Evolutionary conservation across 2,329 filamentous ascomycete species (phyloP).

Genomic region (Tolypocladium ovalisporum): DNA sequence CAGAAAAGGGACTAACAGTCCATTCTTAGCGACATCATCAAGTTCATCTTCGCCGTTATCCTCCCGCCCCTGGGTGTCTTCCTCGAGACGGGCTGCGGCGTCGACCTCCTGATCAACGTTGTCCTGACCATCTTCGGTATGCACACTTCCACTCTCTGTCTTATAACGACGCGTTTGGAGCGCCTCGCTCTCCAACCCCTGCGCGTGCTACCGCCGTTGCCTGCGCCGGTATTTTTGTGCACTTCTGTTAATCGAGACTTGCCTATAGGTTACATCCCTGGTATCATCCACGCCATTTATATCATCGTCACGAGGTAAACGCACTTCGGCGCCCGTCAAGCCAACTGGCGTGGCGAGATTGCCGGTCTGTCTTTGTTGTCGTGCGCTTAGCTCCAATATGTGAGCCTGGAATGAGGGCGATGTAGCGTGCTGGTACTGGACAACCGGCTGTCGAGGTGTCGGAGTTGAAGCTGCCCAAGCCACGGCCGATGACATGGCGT

Average conservation of each 20-base stretch:
- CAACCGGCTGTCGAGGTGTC: neutral
- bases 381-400: neutral
- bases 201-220: neutral
- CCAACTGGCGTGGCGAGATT: neutral
- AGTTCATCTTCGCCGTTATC: constrained; percentile 76
- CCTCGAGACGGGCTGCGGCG: constrained; percentile 82
- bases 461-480: neutral
- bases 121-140: constrained; percentile 64
- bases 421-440: neutral
- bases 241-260: constrained; percentile 5
- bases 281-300: constrained; percentile 90
- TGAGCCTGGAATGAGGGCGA: neutral
- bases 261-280: constrained; percentile 50
- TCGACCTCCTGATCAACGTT: constrained; percentile 87
- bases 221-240: neutral
- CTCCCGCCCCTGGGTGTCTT: constrained; percentile 87
- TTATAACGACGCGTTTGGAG: neutral
- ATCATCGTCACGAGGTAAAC: constrained; percentile 44
- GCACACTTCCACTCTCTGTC: constrained; percentile 6
- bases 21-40: constrained; percentile 42
- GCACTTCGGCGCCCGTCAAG: neutral
- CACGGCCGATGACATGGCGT: neutral
- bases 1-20: constrained; percentile 3
- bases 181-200: neutral
- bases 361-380: neutral